Evolutionary conservation across 2,329 filamentous ascomycete species (phyloP).

Genomic region (Venturia aucupariae): DNA sequence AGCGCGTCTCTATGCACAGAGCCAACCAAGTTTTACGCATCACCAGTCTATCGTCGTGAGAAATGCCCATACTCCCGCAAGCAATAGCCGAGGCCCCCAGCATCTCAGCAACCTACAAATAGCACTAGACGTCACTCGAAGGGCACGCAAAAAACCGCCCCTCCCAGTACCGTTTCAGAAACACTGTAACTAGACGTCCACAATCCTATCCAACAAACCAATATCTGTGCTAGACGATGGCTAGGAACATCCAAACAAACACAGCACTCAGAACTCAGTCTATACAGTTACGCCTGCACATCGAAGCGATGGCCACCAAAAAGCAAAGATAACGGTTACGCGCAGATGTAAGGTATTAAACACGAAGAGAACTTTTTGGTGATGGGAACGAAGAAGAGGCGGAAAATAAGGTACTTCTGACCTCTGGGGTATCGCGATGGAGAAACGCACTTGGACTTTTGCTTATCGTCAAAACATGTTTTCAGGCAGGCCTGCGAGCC

Average conservation of each 20-base stretch:
- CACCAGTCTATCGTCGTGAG: not conserved
- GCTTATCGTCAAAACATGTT: not conserved
- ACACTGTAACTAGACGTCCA: not conserved
- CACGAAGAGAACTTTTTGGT: not conserved
- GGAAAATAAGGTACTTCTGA: not conserved
- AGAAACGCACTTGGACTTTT: not conserved
- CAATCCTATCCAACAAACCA: not conserved
- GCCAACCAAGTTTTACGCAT: not conserved
- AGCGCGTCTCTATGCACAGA: not conserved
- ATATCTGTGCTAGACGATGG: not conserved
- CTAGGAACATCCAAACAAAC: not conserved
- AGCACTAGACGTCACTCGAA: not conserved
- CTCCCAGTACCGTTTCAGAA: not conserved
- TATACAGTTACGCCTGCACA: not conserved
- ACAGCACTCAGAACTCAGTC: not conserved
- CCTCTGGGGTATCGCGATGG: not conserved
- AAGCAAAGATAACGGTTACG: not conserved
- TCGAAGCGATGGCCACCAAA: not conserved
- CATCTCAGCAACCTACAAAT: not conserved
- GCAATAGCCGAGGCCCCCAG: not conserved
- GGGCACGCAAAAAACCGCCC: not conserved
- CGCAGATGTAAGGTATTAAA: not conserved
- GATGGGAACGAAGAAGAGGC: not conserved
- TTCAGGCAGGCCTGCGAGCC: conserved; percentile 41
- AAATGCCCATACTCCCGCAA: not conserved